phyloP scores from a whole-genome alignment of 2,329 filamentous ascomycete species.

The Amesomyces nigricolor region DNA sequence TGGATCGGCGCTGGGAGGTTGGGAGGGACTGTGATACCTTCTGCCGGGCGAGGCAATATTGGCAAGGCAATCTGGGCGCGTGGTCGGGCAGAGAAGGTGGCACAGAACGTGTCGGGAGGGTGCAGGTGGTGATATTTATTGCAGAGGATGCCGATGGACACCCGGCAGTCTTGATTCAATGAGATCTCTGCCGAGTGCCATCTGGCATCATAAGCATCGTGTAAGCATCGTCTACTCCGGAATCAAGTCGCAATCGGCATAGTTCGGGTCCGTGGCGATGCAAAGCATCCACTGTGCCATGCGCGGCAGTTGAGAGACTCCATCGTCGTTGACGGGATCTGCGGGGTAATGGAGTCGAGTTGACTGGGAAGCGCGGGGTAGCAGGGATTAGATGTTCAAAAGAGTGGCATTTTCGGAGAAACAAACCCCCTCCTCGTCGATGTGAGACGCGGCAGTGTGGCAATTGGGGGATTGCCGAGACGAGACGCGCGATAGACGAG shows the following conservation, averaged over 20 bases:
- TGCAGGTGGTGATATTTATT: background rate
- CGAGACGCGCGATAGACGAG: conserved; percentile 7
- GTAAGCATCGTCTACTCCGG: too few relatives aligned
- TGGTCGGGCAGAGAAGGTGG: background rate
- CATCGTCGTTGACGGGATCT: background rate
- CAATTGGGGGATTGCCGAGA: conserved; percentile 10
- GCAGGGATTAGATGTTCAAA: background rate
- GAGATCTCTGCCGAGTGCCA: background rate
- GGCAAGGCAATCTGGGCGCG: background rate
- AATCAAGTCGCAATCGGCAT: background rate
- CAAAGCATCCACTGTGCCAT: conserved; percentile 9
- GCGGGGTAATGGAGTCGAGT: conserved; percentile 4
- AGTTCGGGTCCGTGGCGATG: background rate
- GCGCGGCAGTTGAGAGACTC: conserved; percentile 7
- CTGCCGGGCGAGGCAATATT: background rate
- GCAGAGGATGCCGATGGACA: background rate
- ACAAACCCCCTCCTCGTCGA: conserved; percentile 16
- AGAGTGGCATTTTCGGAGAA: conserved; percentile 12
- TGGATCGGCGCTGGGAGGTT: background rate
- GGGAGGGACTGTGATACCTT: background rate
- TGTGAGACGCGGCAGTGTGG: background rate
- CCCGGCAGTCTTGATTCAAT: background rate
- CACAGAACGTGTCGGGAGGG: background rate
- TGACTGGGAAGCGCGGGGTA: background rate
- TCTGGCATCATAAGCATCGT: background rate